A percentile compares a stretch with the other conserved stretches of the same genome.
These are phyloP conservation scores for Trypanosoma conorhini DNA, from an alignment of 208 protist species.

Conservation along the genomic window DNA sequence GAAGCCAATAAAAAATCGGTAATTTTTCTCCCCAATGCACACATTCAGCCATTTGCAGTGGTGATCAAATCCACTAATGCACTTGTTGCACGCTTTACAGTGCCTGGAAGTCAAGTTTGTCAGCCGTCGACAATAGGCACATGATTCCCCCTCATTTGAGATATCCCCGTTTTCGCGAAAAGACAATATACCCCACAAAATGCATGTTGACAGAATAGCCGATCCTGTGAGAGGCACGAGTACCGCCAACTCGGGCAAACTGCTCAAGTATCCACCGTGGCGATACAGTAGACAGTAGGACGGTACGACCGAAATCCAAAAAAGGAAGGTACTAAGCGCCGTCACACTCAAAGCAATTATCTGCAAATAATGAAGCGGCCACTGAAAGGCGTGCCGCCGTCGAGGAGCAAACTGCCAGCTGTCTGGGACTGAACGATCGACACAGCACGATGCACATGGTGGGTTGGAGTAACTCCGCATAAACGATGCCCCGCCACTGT, in stretches of 20 bases:
- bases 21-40: slow-evolving; percentile 86
- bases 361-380: slow-evolving; percentile 68
- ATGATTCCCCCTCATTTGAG: slow-evolving; percentile 55
- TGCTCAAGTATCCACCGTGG: slow-evolving; percentile 26
- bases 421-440: slow-evolving; percentile 50
- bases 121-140: slow-evolving; percentile 59
- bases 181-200: slow-evolving; percentile 38
- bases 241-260: slow-evolving; percentile 50
- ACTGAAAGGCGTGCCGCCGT: slow-evolving; percentile 64
- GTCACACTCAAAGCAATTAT: slow-evolving; percentile 51
- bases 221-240: slow-evolving; percentile 29
- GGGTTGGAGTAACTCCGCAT: slow-evolving; percentile 9
- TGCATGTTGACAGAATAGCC: slow-evolving; percentile 26
- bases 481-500: slow-evolving; percentile 5
- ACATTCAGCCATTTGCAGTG: slow-evolving; percentile 94
- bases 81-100: slow-evolving; percentile 92
- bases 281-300: slow-evolving; percentile 47
- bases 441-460: slow-evolving; percentile 54
- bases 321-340: slow-evolving; percentile 41
- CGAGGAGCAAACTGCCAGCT: slow-evolving; percentile 47
- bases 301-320: slow-evolving; percentile 45
- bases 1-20: slow-evolving; percentile 71
- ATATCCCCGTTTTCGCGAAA: slow-evolving; percentile 68
- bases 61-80: slow-evolving; percentile 87
- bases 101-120: slow-evolving; percentile 72